phyloP scores from a whole-genome alignment of 2,329 filamentous ascomycete species.

The Cadophora gregata region DNA sequence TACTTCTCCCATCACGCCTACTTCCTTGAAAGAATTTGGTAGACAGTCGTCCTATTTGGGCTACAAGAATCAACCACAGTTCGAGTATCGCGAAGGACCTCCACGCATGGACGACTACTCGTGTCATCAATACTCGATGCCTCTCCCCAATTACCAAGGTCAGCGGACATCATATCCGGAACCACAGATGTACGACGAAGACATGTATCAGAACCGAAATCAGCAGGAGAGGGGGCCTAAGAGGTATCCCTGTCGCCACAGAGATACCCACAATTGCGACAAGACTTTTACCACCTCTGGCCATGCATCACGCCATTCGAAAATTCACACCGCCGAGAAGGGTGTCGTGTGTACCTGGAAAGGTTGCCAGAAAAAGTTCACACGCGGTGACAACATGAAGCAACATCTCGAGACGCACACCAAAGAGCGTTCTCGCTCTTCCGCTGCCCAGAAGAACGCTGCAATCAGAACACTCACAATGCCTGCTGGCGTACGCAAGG shows the following conservation, averaged over 20 bases:
- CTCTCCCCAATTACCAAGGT: slow-evolving; percentile 14
- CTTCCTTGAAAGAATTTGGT: slow-evolving; percentile 50
- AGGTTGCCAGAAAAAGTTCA: slow-evolving; percentile 81
- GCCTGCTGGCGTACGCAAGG: slow-evolving; percentile 42
- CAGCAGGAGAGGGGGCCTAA: slow-evolving; percentile 48
- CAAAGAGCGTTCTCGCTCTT: slow-evolving; percentile 54
- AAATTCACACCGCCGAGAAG: slow-evolving; percentile 84
- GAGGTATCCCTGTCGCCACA: slow-evolving; percentile 77
- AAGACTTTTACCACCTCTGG: slow-evolving; percentile 86
- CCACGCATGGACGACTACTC: slow-evolving; percentile 27
- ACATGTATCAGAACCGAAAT: slow-evolving; percentile 27
- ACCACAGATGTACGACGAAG: slow-evolving; percentile 36
- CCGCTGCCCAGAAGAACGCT: slow-evolving; percentile 36
- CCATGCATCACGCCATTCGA: slow-evolving; percentile 83
- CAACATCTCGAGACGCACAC: slow-evolving; percentile 81
- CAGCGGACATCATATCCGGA: slow-evolving; percentile 29
- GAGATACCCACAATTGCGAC: slow-evolving; percentile 72
- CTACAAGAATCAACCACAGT: slow-evolving; percentile 48
- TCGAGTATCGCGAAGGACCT: slow-evolving; percentile 41
- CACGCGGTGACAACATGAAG: slow-evolving; percentile 86
- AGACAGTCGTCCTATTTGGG: slow-evolving; percentile 41
- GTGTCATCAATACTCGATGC: slow-evolving; percentile 24
- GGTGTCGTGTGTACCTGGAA: slow-evolving; percentile 70
- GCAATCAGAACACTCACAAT: slow-evolving; percentile 40
- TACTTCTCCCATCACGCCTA: slow-evolving; percentile 61